Evolutionary conservation across 2,329 filamentous ascomycete species (phyloP).

Genomic region (Colletotrichum truncatum): DNA sequence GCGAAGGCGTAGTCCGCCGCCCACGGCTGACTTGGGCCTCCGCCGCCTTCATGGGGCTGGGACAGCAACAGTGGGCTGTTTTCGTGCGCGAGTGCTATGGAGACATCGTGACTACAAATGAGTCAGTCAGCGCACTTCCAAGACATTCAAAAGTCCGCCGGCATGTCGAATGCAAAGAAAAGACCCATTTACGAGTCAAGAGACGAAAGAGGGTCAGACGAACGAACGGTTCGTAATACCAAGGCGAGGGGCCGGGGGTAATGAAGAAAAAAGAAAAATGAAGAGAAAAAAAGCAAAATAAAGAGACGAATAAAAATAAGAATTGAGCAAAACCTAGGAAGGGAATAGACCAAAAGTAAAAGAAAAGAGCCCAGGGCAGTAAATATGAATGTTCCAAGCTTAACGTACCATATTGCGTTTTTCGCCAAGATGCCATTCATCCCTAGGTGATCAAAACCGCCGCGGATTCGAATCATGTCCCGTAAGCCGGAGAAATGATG

Average conservation of each 20-base stretch:
- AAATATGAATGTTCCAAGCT: neutral
- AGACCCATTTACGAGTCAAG: slow-evolving; percentile 28
- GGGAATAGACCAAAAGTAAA: neutral
- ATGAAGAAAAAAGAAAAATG: neutral
- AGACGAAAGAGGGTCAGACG: slow-evolving; percentile 11
- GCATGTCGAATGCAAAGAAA: slow-evolving; percentile 16
- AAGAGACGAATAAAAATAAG: slow-evolving; percentile 46
- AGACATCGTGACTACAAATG: slow-evolving; percentile 52
- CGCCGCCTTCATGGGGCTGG: neutral
- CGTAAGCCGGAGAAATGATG: slow-evolving; percentile 57
- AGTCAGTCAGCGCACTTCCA: slow-evolving; percentile 15
- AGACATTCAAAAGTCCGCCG: slow-evolving; percentile 4
- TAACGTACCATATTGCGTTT: slow-evolving; percentile 57
- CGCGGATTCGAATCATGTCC: slow-evolving; percentile 57
- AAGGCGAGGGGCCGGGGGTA: slow-evolving; percentile 30
- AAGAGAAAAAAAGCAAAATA: slow-evolving; percentile 32
- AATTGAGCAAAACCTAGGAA: slow-evolving; percentile 38
- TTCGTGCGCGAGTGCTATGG: slow-evolving; percentile 59
- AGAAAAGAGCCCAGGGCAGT: neutral
- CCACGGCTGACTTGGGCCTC: neutral
- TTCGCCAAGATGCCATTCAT: slow-evolving; percentile 58
- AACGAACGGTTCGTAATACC: neutral
- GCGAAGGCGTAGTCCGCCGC: slow-evolving; percentile 50
- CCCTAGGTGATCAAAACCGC: slow-evolving; percentile 55
- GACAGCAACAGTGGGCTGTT: slow-evolving; percentile 49